Evolutionary conservation across 257 asterid species (phyloP).

Genomic region (Petunia secreta): DNA sequence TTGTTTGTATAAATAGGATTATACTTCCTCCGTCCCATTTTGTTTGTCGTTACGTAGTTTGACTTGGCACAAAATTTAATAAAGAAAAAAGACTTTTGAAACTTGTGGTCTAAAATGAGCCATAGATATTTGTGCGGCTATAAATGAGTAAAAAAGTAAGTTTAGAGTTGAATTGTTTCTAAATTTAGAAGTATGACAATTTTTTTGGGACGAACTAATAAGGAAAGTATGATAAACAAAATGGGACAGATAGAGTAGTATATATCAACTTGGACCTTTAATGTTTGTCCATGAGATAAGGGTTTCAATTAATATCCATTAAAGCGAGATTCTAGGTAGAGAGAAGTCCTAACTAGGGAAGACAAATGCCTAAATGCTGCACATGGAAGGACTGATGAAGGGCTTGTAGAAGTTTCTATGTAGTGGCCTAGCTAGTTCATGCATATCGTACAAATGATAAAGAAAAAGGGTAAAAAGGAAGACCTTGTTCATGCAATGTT

Average conservation of each 20-base stretch:
- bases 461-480: not conserved
- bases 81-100: too few relatives aligned
- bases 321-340: slow-evolving; percentile 18
- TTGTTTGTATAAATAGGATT: not conserved
- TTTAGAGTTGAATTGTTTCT: too few relatives aligned
- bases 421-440: not conserved
- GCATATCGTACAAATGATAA: not conserved
- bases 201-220: too few relatives aligned
- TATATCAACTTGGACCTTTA: not conserved
- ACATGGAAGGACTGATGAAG: not conserved
- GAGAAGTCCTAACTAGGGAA: not conserved
- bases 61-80: too few relatives aligned
- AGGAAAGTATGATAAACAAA: too few relatives aligned
- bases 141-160: too few relatives aligned
- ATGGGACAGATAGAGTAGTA: not conserved
- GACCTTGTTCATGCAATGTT: slow-evolving; percentile 25
- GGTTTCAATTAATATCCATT: slow-evolving; percentile 9
- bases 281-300: not conserved
- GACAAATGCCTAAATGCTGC: slow-evolving; percentile 25
- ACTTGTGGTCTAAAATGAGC: too few relatives aligned
- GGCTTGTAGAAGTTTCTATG: slow-evolving; percentile 15
- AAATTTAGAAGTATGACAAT: too few relatives aligned
- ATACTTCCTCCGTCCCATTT: not conserved
- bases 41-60: too few relatives aligned
- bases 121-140: too few relatives aligned